Percentiles rank a stretch among this genome's conserved stretches.
These are phyloP conservation scores for Trichoderma asperelloides DNA, from an alignment of 495 filamentous ascomycete species.

Conservation along the genomic window DNA sequence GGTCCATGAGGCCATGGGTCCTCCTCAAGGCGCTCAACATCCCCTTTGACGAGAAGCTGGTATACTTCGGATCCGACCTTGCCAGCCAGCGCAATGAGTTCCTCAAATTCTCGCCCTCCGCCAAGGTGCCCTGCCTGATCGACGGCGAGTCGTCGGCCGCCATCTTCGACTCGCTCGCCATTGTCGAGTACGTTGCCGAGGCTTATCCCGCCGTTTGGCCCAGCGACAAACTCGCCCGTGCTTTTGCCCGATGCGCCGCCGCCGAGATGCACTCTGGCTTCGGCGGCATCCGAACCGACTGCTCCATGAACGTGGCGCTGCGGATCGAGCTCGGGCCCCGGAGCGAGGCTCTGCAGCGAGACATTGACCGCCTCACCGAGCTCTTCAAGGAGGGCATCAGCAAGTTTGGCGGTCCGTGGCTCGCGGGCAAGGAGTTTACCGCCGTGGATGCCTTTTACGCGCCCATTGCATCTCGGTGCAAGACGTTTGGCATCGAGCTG, in stretches of 20 bases:
- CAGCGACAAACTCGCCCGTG: slow-evolving; percentile 31
- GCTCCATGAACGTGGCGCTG: slow-evolving; percentile 37
- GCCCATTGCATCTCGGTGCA: slow-evolving; percentile 26
- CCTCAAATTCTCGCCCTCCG: slow-evolving; percentile 23
- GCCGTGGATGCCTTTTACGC: slow-evolving; percentile 36
- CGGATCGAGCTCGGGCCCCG: slow-evolving; percentile 22
- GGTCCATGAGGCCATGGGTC: slow-evolving; percentile 28
- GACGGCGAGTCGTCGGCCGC: slow-evolving; percentile 11
- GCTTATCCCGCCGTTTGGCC: slow-evolving; percentile 45
- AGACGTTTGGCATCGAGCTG: slow-evolving; percentile 19
- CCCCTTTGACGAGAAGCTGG: slow-evolving; percentile 21
- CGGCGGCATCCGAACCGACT: slow-evolving; percentile 31
- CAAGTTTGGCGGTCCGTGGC: slow-evolving; percentile 28
- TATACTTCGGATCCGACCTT: slow-evolving; percentile 13
- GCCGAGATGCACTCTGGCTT: slow-evolving; percentile 52
- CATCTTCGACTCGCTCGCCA: slow-evolving; percentile 45
- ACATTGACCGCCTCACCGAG: slow-evolving; percentile 24
- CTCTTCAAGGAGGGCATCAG: slow-evolving; percentile 32
- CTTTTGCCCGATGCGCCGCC: slow-evolving; percentile 39
- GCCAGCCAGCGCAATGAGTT: slow-evolving; percentile 16
- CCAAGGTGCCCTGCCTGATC: slow-evolving; percentile 26
- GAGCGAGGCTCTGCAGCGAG: slow-evolving; percentile 17
- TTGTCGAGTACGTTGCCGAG: slow-evolving; percentile 46
- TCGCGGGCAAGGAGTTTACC: slow-evolving; percentile 29
- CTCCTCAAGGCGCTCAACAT: slow-evolving; percentile 21